Conservation (phyloP, 2,329 filamentous ascomycete species). For the Ophiostoma perfectum region DNA sequence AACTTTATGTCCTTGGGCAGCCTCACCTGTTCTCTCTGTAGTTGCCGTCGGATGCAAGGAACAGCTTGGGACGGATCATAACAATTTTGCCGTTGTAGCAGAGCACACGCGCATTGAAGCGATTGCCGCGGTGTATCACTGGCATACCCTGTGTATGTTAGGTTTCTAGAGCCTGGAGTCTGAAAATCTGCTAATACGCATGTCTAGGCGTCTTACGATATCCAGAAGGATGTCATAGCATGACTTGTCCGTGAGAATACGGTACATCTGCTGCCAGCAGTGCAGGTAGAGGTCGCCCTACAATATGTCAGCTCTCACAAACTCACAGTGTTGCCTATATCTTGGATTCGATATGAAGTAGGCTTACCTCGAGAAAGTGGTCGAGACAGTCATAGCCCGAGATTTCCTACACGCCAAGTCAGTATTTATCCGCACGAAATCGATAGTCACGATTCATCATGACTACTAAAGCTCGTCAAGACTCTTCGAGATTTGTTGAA, state of each 20-base stretch:
- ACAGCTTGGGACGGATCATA: constrained; percentile 66
- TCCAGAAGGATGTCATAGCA: constrained; percentile 63
- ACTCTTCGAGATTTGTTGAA: too few species aligned
- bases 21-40: constrained; percentile 45
- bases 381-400: constrained; percentile 63
- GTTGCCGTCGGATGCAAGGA: constrained; percentile 44
- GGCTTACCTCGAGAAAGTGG: constrained; percentile 50
- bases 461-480: too few species aligned
- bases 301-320: not conserved
- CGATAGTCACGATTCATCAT: too few species aligned
- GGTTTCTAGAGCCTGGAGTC: not conserved
- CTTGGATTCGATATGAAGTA: not conserved
- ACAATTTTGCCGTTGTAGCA: constrained; percentile 62
- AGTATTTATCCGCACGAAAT: not conserved
- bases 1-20: too few species aligned
- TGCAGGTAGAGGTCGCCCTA: constrained; percentile 50
- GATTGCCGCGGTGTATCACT: constrained; percentile 55
- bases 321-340: too few species aligned
- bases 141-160: constrained; percentile 42
- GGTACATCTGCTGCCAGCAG: constrained; percentile 56
- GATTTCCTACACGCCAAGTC: constrained; percentile 35
- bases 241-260: constrained; percentile 55
- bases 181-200: not conserved
- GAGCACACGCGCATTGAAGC: constrained; percentile 64
- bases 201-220: constrained; percentile 35